Evolutionary conservation across 2,329 filamentous ascomycete species (phyloP), one percentile per base, ranked within the genome.

Genomic region (Neonectria punicea): DNA sequence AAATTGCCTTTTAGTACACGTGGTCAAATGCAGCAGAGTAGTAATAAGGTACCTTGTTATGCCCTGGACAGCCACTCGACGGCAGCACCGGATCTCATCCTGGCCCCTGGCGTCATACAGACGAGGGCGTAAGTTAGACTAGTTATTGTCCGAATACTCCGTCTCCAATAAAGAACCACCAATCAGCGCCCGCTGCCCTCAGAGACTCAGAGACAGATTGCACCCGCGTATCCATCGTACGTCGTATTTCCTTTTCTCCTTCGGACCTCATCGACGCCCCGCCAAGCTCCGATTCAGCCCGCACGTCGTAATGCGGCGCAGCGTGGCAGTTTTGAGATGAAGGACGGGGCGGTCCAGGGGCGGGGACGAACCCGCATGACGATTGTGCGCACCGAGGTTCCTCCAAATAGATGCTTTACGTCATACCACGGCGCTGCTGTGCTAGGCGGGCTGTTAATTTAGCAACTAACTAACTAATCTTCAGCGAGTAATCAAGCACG

Each of bases 341-440:
- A 36, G 25, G 46, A 18, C 25, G 25, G 39, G 30, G 28, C 16
- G 36, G 36, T 16, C 22, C 13, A 6, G 4, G 22, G 14, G 22
- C 1, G 13, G 54, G 54, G 54, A 58, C 30, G 44, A 58, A 50
- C 32, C 55, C 20, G 55, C 55, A 58, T 58, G 55, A 50, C 43
- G 55, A 58, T 49, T 13, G 25, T 14, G 44, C 54, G 43, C 36
- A 32, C 28, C 18, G 54, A 32, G 16, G 47, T 50, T 18, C 30
- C 28, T 51, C 30, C 49, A 58, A 39, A 50, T 34, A 22, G 41
- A 56, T 20, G 39, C 41, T 25, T 34, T 56, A 47, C 53, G 53
- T 56, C 53, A 56, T 56, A 22, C 14, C 13, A 30, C 25, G 18
- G 30, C 30, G 30, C 30, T 30, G 30, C 6, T 30, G 30, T 30